Evolutionary conservation across 2,329 filamentous ascomycete genomes (phyloP).

Genomic region (Microsporum audouinii): DNA sequence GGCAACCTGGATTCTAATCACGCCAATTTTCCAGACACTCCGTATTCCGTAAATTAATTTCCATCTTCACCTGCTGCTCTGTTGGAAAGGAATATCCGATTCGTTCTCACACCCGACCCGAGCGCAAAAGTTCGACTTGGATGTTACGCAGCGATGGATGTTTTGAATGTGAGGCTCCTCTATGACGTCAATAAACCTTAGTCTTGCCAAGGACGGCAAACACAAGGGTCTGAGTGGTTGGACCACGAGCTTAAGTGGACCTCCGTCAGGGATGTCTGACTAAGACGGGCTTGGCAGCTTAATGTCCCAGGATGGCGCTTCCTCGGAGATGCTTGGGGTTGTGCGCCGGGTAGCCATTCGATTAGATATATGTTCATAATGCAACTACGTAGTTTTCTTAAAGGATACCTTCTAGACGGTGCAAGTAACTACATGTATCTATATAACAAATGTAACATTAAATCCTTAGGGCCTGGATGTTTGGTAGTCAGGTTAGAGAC

Average conservation of each 20-base stretch:
- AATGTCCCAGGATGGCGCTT: neutral
- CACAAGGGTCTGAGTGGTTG: neutral
- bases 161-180: neutral
- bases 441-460: neutral
- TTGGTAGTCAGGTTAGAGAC: neutral
- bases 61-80: neutral
- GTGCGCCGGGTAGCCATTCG: neutral
- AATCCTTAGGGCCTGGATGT: neutral
- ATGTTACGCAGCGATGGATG: neutral
- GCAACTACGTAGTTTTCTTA: neutral
- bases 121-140: neutral
- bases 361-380: neutral
- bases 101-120: neutral
- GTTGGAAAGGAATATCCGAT: neutral
- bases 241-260: neutral
- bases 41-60: neutral
- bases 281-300: neutral
- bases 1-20: neutral
- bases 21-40: neutral
- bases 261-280: neutral
- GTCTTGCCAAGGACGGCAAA: neutral
- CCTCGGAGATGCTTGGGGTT: neutral
- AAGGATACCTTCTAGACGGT: neutral
- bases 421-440: neutral
- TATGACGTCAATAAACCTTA: neutral